phyloP scores from a whole-genome alignment of 208 protist species.

The Leishmania lainsoni region DNA sequence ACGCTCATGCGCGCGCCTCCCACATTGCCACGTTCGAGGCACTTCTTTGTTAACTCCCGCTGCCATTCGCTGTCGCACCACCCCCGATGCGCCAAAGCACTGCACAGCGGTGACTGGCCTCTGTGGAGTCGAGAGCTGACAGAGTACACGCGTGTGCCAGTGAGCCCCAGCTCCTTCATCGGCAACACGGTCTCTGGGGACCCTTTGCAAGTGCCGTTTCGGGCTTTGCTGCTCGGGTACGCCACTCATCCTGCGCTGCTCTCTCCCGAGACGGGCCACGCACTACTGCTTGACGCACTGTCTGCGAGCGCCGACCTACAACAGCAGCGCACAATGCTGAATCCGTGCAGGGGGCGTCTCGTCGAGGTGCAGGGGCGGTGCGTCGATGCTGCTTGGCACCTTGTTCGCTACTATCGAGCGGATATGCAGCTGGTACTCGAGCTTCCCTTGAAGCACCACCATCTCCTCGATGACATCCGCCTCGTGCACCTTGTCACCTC shows the following conservation, averaged over 20 bases:
- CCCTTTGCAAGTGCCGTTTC: slow-evolving; percentile 20
- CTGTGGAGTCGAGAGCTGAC: slow-evolving; percentile 11
- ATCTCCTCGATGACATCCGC: slow-evolving; percentile 26
- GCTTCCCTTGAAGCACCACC: slow-evolving; percentile 7
- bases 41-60: not conserved
- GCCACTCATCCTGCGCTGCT: slow-evolving; percentile 17
- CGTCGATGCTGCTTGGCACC: slow-evolving; percentile 15
- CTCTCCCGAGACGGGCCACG: slow-evolving; percentile 23
- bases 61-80: not conserved
- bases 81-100: not conserved
- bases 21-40: not conserved
- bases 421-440: slow-evolving; percentile 10
- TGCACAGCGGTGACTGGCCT: not conserved
- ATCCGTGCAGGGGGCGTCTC: slow-evolving; percentile 35
- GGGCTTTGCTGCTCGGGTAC: slow-evolving; percentile 17
- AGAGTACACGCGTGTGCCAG: not conserved
- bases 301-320: slow-evolving; percentile 28
- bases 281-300: slow-evolving; percentile 33
- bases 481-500: slow-evolving; percentile 17
- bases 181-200: not conserved
- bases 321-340: slow-evolving; percentile 19
- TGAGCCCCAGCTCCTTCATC: not conserved
- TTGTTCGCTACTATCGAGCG: slow-evolving; percentile 12
- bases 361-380: slow-evolving; percentile 26
- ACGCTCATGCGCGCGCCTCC: slow-evolving; percentile 5